A percentile compares a stretch with the other conserved stretches of the same genome.
phyloP scores from a whole-genome alignment of 768 basidiomycete species.

The Termitomyces sp. region DNA sequence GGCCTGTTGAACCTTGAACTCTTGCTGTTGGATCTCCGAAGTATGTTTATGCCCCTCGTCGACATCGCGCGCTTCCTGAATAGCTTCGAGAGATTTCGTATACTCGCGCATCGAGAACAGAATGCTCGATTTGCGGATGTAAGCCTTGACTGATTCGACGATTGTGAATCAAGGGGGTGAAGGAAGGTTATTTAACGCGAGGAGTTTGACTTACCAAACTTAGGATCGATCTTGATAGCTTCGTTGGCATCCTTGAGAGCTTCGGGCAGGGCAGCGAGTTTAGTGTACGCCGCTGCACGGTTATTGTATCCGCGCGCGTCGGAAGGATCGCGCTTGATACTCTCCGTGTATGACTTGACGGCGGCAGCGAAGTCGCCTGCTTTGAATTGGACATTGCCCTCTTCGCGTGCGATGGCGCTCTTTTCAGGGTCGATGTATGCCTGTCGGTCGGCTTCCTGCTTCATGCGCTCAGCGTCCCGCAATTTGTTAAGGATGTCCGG shows the following conservation, averaged over 20 bases:
- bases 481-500: constrained; percentile 90
- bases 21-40: constrained; percentile 77
- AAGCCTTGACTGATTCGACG: constrained; percentile 71
- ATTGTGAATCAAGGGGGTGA: not conserved
- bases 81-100: constrained; percentile 79
- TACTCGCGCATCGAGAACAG: constrained; percentile 90
- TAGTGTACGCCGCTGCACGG: constrained; percentile 96
- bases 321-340: constrained; percentile 90
- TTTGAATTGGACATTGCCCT: constrained; percentile 93
- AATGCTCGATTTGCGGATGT: constrained; percentile 89
- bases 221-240: constrained; percentile 88
- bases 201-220: constrained; percentile 55
- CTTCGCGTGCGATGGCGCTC: constrained; percentile 81
- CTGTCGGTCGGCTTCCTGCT: constrained; percentile 71
- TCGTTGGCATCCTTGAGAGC: constrained; percentile 94
- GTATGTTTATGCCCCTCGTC: constrained; percentile 84
- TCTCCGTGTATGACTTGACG: constrained; percentile 91
- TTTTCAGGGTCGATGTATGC: constrained; percentile 87
- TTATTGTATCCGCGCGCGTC: constrained; percentile 97
- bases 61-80: constrained; percentile 71
- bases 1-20: constrained; percentile 78
- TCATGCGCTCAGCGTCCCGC: constrained; percentile 74
- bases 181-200: not conserved
- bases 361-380: constrained; percentile 86
- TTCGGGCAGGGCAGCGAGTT: constrained; percentile 89